phyloP scores from a whole-genome alignment of 2,329 filamentous ascomycete species.

The Cladosporium cucumerinum region DNA sequence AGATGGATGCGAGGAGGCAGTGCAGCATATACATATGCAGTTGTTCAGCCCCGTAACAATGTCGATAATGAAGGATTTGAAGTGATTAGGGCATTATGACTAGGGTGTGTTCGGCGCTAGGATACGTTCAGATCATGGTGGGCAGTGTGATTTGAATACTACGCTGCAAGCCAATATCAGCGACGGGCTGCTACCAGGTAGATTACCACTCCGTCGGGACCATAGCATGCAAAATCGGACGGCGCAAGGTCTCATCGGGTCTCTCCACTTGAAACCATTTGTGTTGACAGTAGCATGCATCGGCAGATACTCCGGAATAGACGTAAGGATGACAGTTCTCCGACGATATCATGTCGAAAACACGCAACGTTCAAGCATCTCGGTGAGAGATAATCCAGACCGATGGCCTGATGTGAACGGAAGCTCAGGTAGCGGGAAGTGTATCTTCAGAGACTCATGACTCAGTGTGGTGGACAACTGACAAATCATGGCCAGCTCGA shows the following conservation, averaged over 20 bases:
- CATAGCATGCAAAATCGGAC: background rate
- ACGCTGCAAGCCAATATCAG: background rate
- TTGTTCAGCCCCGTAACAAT: background rate
- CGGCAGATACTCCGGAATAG: background rate
- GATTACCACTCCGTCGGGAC: background rate
- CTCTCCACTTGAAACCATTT: background rate
- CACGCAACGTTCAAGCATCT: background rate
- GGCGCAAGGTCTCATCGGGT: background rate
- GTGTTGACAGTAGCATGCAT: background rate
- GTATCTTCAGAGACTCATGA: background rate
- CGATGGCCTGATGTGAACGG: background rate
- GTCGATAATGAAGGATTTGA: background rate
- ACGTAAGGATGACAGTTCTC: background rate
- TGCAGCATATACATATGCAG: slow-evolving; percentile 2
- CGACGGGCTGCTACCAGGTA: background rate
- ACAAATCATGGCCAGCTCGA: background rate
- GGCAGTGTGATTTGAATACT: slow-evolving; percentile 5
- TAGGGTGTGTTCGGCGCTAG: background rate
- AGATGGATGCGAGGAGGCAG: background rate
- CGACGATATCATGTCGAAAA: background rate
- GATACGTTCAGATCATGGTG: background rate
- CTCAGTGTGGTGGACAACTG: background rate
- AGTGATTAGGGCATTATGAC: slow-evolving; percentile 1
- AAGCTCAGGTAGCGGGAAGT: background rate
- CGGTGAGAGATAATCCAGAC: background rate